Evolutionary conservation across 306 rosid species (phyloP).

Genomic region (Potentilla sterilis): DNA sequence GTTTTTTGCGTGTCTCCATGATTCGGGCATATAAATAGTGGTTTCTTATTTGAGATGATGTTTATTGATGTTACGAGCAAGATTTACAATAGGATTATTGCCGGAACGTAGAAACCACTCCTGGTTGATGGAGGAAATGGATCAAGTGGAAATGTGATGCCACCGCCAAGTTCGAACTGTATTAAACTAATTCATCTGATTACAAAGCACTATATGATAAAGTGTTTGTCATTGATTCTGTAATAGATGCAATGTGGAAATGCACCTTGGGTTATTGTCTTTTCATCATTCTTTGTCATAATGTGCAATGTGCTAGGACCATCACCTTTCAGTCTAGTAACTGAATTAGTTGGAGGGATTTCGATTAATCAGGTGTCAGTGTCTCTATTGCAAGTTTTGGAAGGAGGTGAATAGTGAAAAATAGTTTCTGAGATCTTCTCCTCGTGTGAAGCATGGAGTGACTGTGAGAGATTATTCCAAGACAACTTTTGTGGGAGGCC

Average conservation of each 20-base stretch:
- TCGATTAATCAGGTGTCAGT: neutral
- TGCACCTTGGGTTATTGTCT: neutral
- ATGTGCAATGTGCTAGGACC: neutral
- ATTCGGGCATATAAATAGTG: neutral
- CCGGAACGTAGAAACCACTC: neutral
- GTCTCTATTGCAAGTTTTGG: neutral
- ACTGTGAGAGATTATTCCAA: neutral
- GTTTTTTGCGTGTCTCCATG: neutral
- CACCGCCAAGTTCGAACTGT: neutral
- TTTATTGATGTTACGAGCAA: neutral
- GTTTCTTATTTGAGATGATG: neutral
- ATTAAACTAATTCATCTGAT: neutral
- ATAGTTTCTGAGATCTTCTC: neutral
- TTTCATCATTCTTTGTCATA: neutral
- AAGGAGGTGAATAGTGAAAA: neutral
- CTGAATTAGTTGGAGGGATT: neutral
- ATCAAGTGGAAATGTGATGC: neutral
- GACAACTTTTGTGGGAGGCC: neutral
- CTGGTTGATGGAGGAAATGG: constrained; percentile 1
- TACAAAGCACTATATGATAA: neutral
- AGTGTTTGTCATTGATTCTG: neutral
- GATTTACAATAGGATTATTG: neutral
- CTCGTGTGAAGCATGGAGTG: neutral
- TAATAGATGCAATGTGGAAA: neutral
- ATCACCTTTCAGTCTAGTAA: neutral